Conservation (phyloP, 2,329 filamentous ascomycete genomes). For the Mycosphaerella sp. region DNA sequence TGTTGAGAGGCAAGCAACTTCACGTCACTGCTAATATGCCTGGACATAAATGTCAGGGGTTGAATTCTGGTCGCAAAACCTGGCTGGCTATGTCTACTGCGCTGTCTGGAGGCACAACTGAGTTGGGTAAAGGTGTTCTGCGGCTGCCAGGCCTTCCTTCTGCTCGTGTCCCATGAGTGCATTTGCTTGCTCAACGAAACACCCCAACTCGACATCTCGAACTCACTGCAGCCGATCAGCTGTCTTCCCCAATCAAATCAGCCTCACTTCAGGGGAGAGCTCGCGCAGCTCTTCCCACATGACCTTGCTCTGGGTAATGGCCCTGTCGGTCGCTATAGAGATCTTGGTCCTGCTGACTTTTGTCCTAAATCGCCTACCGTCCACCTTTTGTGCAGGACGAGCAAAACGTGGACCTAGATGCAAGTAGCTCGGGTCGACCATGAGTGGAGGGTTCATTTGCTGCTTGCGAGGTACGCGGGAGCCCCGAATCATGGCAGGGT, state of each 20-base stretch:
- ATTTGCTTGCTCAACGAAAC: no score
- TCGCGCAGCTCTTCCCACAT: not conserved
- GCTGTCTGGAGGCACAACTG: no score
- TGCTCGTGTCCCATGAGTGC: no score
- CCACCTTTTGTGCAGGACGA: constrained; percentile 2
- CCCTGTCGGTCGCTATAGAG: constrained; percentile 2
- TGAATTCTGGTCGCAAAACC: no score
- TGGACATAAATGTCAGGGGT: no score
- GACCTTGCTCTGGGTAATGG: not conserved
- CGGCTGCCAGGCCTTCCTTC: no score
- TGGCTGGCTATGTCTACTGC: no score
- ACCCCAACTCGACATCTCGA: no score
- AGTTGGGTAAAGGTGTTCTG: no score
- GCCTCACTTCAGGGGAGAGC: not conserved
- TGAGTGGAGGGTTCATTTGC: constrained; percentile 1
- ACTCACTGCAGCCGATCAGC: no score
- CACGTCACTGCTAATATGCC: no score
- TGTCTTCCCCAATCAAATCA: not conserved
- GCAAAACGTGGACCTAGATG: not conserved
- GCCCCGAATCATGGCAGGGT: not conserved
- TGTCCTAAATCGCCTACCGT: not conserved
- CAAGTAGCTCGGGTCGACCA: constrained; percentile 1
- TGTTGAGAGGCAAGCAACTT: no score
- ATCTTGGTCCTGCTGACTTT: constrained; percentile 3
- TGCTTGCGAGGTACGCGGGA: constrained; percentile 2